Base-by-base conservation (phyloP, 129 eudicot genomes). In the Silybum marianum region DNA sequence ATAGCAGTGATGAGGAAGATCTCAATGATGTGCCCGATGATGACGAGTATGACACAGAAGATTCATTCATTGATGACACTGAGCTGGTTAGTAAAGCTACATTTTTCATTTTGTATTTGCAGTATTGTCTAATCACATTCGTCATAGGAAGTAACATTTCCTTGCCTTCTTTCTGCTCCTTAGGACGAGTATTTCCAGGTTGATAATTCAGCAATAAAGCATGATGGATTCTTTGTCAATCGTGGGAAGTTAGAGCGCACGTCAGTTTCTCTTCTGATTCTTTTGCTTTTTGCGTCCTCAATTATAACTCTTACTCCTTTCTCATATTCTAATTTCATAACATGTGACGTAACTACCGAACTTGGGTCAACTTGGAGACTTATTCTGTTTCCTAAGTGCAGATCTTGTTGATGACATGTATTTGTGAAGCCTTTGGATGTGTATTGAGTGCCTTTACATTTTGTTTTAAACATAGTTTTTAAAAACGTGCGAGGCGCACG, bases 111-210 rank as follows among this genome's bases (percentile, higher is more conserved):
- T 71, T 48, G 44, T 69, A 11, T 26, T 54, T 78, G 25, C 24
- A 24, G 68, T 48, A 25, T 40, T 58, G 51, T 81, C 46, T 73
- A 8, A n/a, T 18, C 42, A 24, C 48, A 30, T 60, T 30, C 32
- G 73, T 21, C 42, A 60, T 26, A 19, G 13, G 6, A 65, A 38
- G 73, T 71, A 72, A 76, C 26, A 24, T 34, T 60, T 67, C 26
- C 21, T 70, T 75, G 16, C 30, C 75, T 58, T 28, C 44, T 18
- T 68, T 76, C 48, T 77, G 54, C 28, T 89, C 6, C 82, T 83
- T 95, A 96, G 99, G 98, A 96, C 84, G 99, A 93, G 70, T 96
- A 96, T 85, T 96, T 96, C 84, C 92, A 96, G 88, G 99, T 96
- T 82, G 99, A 96, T 87, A 93, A 96, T 82, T 92, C 99, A 36